Conservation (phyloP, 495 filamentous ascomycete genomes). For the Hypoxylon fragiforme region DNA sequence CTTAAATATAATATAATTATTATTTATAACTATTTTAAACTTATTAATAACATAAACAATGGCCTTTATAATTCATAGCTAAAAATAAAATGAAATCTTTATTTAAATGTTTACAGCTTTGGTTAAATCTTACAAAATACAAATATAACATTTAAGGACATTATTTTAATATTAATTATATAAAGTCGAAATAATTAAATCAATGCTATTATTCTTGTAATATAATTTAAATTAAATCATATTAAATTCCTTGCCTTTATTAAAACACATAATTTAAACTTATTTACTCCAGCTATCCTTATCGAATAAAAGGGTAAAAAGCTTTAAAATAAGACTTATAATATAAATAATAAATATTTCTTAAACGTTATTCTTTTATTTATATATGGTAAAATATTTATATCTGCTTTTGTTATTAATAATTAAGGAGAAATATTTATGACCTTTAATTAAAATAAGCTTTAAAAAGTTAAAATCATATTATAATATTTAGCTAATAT, state of each 20-base stretch:
- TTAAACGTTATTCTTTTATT: not conserved
- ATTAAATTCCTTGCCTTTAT: not conserved
- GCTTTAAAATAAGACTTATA: not conserved
- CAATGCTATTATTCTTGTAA: not conserved
- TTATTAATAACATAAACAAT: too few relatives aligned
- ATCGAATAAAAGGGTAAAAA: not conserved
- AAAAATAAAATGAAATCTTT: too few relatives aligned
- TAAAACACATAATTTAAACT: not conserved
- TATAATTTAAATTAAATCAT: not conserved
- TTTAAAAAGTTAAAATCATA: not conserved
- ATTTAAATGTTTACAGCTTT: not conserved
- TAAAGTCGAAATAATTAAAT: too few relatives aligned
- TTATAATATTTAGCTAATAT: not conserved
- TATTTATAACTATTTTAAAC: too few relatives aligned
- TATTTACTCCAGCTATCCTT: not conserved
- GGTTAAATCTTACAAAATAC: not conserved
- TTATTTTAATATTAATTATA: not conserved
- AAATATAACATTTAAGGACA: not conserved
- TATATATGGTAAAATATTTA: not conserved
- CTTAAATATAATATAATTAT: too few relatives aligned
- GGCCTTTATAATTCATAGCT: too few relatives aligned
- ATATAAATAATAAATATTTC: not conserved
- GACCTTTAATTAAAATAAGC: not conserved
- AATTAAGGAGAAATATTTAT: not conserved
- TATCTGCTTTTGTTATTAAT: not conserved